Percentiles rank a stretch among this genome's conserved stretches.
These are phyloP conservation scores for Hypoxylon lienhwacheense DNA, from an alignment of 495 filamentous ascomycete species.

Conservation along the genomic window DNA sequence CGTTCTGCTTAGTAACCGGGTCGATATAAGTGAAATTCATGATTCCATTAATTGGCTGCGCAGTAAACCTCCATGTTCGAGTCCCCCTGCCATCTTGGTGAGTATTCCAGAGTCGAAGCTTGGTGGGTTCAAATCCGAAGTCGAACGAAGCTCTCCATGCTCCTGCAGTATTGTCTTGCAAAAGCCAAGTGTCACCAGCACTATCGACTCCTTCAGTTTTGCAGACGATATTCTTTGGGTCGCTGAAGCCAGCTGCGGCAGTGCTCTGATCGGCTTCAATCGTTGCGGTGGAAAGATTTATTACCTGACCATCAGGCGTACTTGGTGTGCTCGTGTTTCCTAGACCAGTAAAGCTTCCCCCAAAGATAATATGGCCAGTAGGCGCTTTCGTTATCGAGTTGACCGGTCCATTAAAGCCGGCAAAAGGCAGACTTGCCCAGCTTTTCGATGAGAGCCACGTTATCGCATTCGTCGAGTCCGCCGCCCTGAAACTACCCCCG, in stretches of 20 bases:
- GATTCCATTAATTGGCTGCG: conserved; percentile 82
- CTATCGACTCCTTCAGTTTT: conserved; percentile 66
- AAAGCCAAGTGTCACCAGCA: conserved; percentile 76
- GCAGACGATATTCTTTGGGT: conserved; percentile 86
- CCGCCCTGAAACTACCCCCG: conserved; percentile 79
- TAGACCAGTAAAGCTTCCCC: conserved; percentile 87
- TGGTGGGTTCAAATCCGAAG: conserved; percentile 82
- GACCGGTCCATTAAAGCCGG: conserved; percentile 93
- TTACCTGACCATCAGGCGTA: conserved; percentile 67
- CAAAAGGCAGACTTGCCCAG: conserved; percentile 90
- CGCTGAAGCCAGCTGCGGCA: conserved; percentile 64
- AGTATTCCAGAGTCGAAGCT: conserved; percentile 87
- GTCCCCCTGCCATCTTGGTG: conserved; percentile 84
- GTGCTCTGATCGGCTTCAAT: conserved; percentile 67
- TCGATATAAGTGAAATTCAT: conserved; percentile 95
- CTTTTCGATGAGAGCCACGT: conserved; percentile 70
- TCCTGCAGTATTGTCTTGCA: conserved; percentile 76
- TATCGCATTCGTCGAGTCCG: conserved; percentile 84
- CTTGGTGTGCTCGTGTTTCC: conserved; percentile 70
- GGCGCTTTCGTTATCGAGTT: conserved; percentile 77
- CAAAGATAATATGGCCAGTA: conserved; percentile 85
- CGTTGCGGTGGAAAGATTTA: conserved; percentile 79
- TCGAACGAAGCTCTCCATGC: conserved; percentile 82
- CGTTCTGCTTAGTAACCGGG: conserved; percentile 62
- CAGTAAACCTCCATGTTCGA: conserved; percentile 78